These are phyloP conservation scores for Ophiocordyceps robertsii DNA, from an alignment of 2,329 filamentous ascomycete genomes.

Conservation along the genomic window DNA sequence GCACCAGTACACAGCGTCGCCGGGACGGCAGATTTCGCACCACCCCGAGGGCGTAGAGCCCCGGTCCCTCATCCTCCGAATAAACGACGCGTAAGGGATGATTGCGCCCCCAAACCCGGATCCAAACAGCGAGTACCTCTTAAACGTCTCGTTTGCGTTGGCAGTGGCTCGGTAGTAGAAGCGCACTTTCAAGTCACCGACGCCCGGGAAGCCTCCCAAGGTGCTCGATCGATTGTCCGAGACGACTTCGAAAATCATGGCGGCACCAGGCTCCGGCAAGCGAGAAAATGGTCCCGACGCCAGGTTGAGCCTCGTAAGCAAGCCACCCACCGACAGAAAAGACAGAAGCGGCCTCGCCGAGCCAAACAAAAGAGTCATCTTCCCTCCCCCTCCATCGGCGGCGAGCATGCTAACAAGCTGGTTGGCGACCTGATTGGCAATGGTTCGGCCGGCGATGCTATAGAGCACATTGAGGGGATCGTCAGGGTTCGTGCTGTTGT, in stretches of 20 bases:
- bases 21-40: slow-evolving; percentile 28
- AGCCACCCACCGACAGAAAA: slow-evolving; percentile 36
- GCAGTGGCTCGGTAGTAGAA: slow-evolving; percentile 41
- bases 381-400: slow-evolving; percentile 25
- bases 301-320: slow-evolving; percentile 37
- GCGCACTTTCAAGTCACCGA: slow-evolving; percentile 34
- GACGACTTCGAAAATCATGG: slow-evolving; percentile 59
- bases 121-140: slow-evolving; percentile 26
- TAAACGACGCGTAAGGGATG: slow-evolving; percentile 26
- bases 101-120: slow-evolving; percentile 15
- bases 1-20: slow-evolving; percentile 24
- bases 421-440: slow-evolving; percentile 29
- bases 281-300: slow-evolving; percentile 21
- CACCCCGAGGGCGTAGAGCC: slow-evolving; percentile 22
- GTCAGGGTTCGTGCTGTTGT: slow-evolving; percentile 35
- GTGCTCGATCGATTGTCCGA: slow-evolving; percentile 9
- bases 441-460: slow-evolving; percentile 38
- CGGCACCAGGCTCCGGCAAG: slow-evolving; percentile 55
- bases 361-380: slow-evolving; percentile 40
- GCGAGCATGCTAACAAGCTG: slow-evolving; percentile 22
- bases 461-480: slow-evolving; percentile 23
- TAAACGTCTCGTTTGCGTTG: slow-evolving; percentile 18
- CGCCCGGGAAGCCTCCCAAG: slow-evolving; percentile 10
- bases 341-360: slow-evolving; percentile 40
- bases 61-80: slow-evolving; percentile 19